Evolutionary conservation across 805 yeast species (phyloP).

Genomic region (Sugiyamaella lignohabitans): DNA sequence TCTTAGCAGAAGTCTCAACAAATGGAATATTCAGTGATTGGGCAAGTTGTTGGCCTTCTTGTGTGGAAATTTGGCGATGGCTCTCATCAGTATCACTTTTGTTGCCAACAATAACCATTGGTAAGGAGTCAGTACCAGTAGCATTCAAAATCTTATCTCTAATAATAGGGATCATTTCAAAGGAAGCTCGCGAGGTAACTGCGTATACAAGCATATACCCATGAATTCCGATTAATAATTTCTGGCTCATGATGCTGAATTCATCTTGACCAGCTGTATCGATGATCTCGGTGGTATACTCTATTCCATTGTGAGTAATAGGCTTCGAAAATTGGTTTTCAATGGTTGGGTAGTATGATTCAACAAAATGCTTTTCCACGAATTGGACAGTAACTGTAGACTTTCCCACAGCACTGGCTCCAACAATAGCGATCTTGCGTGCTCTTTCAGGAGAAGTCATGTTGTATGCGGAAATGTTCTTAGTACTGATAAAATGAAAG

Average conservation of each 20-base stretch:
- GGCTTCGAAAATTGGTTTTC: slow-evolving; percentile 76
- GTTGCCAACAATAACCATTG: slow-evolving; percentile 73
- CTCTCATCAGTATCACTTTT: slow-evolving; percentile 55
- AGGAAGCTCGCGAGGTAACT: slow-evolving; percentile 69
- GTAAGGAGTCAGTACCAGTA: slow-evolving; percentile 53
- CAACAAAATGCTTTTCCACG: slow-evolving; percentile 84
- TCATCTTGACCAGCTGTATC: slow-evolving; percentile 96
- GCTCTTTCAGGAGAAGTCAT: slow-evolving; percentile 34
- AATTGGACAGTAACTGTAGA: slow-evolving; percentile 79
- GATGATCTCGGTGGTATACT: slow-evolving; percentile 73
- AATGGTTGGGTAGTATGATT: slow-evolving; percentile 84
- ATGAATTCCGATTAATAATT: slow-evolving; percentile 71
- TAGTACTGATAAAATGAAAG: no score
- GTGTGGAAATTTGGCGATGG: slow-evolving; percentile 51
- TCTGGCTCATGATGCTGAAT: slow-evolving; percentile 71
- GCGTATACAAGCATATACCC: slow-evolving; percentile 80
- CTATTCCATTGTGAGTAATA: slow-evolving; percentile 61
- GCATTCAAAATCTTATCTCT: slow-evolving; percentile 76
- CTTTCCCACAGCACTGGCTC: slow-evolving; percentile 73
- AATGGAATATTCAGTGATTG: slow-evolving; percentile 61
- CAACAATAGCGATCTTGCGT: slow-evolving; percentile 68
- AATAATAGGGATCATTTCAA: slow-evolving; percentile 67
- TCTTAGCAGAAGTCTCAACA: slow-evolving; percentile 67
- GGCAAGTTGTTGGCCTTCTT: slow-evolving; percentile 59
- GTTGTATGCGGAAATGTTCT: no score